Conservation (phyloP, 345 rosid genomes). For the Gossypium longicalyx region DNA sequence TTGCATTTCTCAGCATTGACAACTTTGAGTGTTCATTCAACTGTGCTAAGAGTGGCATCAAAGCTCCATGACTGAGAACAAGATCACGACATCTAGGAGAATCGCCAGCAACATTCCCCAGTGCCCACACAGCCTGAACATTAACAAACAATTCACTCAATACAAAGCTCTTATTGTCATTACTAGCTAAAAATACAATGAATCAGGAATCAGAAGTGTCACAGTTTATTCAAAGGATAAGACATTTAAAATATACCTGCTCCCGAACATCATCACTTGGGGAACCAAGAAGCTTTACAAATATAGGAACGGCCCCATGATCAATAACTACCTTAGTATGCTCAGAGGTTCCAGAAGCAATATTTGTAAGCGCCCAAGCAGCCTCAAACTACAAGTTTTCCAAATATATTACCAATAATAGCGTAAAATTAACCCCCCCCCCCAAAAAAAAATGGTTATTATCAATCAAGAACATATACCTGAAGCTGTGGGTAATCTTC, state of each 20-base stretch:
- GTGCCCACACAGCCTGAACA: constrained; percentile 84
- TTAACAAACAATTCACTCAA: not conserved
- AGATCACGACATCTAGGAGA: constrained; percentile 89
- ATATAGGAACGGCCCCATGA: constrained; percentile 73
- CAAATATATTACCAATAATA: not conserved
- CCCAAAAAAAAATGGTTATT: not conserved
- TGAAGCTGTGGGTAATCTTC: constrained; percentile 79
- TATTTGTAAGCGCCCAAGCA: constrained; percentile 90
- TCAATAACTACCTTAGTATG: constrained; percentile 84
- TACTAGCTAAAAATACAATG: not conserved
- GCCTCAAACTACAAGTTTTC: constrained; percentile 68
- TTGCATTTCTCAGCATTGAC: constrained; percentile 94
- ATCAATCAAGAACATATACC: constrained; percentile 29
- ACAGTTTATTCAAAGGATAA: not conserved
- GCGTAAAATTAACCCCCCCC: not conserved
- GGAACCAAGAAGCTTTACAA: constrained; percentile 72
- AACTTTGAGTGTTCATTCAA: constrained; percentile 83
- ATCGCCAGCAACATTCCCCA: constrained; percentile 95
- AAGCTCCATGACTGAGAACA: constrained; percentile 71
- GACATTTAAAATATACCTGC: constrained; percentile 46
- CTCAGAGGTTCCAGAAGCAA: constrained; percentile 92
- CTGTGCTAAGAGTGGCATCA: constrained; percentile 62
- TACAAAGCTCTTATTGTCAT: not conserved
- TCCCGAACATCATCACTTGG: constrained; percentile 89
- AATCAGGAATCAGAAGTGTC: not conserved